Percentiles rank a stretch among this genome's conserved stretches.
phyloP scores from a whole-genome alignment of 1,284 basidiomycete genomes.

The Wolfiporia cocos region DNA sequence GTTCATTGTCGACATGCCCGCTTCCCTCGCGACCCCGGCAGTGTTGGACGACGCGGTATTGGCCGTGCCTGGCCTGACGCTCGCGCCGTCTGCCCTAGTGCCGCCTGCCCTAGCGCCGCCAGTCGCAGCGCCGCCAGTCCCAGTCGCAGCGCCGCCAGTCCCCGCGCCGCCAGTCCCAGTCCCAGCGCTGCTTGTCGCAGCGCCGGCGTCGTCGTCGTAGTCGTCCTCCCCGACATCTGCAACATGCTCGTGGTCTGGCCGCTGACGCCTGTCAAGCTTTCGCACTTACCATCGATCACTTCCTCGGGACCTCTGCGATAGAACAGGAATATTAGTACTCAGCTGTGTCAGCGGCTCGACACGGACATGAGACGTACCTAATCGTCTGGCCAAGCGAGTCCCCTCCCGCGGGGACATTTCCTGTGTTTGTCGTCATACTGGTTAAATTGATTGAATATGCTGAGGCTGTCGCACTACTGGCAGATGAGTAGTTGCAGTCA shows the following conservation, averaged over 20 bases:
- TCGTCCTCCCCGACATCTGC: neutral
- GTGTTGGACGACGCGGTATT: neutral
- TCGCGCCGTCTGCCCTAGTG: too few relatives aligned
- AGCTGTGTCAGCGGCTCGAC: neutral
- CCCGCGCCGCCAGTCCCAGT: neutral
- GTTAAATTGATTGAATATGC: neutral
- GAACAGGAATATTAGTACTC: neutral
- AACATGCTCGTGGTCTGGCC: too few relatives aligned
- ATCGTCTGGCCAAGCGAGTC: constrained; percentile 9
- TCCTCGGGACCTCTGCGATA: constrained; percentile 12
- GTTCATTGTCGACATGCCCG: neutral
- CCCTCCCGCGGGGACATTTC: neutral
- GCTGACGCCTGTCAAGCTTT: too few relatives aligned
- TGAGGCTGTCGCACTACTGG: too few relatives aligned
- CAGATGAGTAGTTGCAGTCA: too few relatives aligned
- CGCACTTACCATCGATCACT: too few relatives aligned
- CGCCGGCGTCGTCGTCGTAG: neutral
- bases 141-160: neutral
- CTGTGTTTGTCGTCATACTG: constrained; percentile 1
- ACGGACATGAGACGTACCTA: constrained; percentile 4
- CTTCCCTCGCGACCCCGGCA: constrained; percentile 1
- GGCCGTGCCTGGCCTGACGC: neutral
- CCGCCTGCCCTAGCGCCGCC: too few relatives aligned
- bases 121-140: neutral
- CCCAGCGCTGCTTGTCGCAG: neutral